Evolutionary conservation across 1,284 basidiomycete genomes (phyloP), one percentile per base, ranked within the genome.

Genomic region (Trichosporon ovoides): DNA sequence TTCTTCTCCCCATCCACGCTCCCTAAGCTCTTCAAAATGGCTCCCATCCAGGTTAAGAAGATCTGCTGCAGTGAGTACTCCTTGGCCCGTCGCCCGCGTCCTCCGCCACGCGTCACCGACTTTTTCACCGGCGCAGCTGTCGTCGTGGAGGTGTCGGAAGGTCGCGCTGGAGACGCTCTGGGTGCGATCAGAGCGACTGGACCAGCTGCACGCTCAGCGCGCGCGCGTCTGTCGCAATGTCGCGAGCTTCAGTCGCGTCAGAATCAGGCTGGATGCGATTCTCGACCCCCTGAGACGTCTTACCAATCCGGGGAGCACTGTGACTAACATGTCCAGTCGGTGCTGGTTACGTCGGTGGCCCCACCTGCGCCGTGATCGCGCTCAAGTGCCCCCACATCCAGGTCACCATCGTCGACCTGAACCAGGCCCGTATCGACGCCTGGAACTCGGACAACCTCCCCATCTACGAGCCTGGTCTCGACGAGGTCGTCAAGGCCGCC

Each of bases 381-480:
- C 50, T 52, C 62, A 61, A 64, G 59, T 73, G 93, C 79, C 93
- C 95, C 55, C 84, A 96, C 76, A 91, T 98, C 80, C 81, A 81
- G 59, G 95, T 98, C 75, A 98, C 91, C 72, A 98, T 98, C 72
- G 95, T 98, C 73, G 95, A 98, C 79, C 83, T 98, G 70, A 98
- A 98, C 83, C 84, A 94, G 73, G 82, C 86, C 59, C 89, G 96
- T 64, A 87, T 98, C 77, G 90, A 92, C 72, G 94, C 93, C 13
- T 98, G 95, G 95, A 98, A 98, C 81, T 81, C 80, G 61, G 78
- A 79, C 65, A 66, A 74, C 58, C 73, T 79, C 56, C 77, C 77
- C 58, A 97, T 99, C 76, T 99, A 96, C 77, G 95, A 99, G 78
- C 95, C 96, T 14, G 94, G 94, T 53, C 85, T 99, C n/a, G 91